phyloP scores from a whole-genome alignment of 306 rosid species.

The Luffa acutangula region DNA sequence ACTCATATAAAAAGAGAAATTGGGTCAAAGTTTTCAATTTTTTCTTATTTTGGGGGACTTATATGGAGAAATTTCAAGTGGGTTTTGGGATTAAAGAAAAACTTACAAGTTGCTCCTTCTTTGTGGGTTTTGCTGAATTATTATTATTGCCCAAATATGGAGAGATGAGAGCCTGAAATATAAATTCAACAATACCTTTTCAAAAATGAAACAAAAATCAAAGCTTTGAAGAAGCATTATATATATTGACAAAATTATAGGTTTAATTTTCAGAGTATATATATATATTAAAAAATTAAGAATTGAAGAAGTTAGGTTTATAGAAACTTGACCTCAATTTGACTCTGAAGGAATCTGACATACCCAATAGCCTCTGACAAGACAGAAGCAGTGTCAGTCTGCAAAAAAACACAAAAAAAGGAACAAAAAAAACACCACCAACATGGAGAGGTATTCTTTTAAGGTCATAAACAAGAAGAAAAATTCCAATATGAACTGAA shows the following conservation, averaged over 20 bases:
- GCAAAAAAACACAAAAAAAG: constrained; percentile 43
- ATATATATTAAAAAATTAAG: background rate
- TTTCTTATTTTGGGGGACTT: background rate
- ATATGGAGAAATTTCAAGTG: background rate
- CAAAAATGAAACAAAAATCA: background rate
- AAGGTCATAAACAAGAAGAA: background rate
- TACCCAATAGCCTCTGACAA: constrained; percentile 79
- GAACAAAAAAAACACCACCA: background rate
- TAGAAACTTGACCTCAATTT: constrained; percentile 70
- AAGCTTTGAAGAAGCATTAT: background rate
- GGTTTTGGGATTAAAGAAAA: background rate
- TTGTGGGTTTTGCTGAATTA: background rate
- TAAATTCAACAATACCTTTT: background rate
- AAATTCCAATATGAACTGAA: background rate
- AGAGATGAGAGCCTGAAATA: constrained; percentile 44
- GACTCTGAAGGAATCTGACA: constrained; percentile 76
- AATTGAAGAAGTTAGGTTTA: constrained; percentile 8
- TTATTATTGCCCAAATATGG: background rate
- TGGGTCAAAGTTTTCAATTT: background rate
- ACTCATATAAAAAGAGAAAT: background rate
- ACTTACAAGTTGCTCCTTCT: background rate
- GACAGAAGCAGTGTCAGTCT: constrained; percentile 98
- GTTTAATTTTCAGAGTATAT: background rate
- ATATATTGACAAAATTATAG: background rate
- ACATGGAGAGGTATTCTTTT: constrained; percentile 6